phyloP scores from a whole-genome alignment of 2,329 filamentous ascomycete genomes.

The Plectosphaerella cucumerina region DNA sequence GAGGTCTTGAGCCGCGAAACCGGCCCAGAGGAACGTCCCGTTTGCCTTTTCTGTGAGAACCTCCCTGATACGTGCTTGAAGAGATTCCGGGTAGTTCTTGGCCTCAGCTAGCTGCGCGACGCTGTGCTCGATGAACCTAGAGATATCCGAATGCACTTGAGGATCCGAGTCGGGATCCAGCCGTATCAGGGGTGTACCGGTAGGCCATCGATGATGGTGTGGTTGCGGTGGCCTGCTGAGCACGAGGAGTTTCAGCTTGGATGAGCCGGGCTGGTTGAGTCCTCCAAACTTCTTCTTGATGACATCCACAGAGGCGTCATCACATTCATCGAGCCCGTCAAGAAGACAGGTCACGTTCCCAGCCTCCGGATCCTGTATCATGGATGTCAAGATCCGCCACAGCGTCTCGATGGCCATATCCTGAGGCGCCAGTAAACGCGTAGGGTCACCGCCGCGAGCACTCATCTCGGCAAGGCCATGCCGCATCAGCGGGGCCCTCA shows the following conservation, averaged over 20 bases:
- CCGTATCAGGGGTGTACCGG: constrained; percentile 2
- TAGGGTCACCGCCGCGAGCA: too few relatives aligned
- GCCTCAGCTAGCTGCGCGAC: constrained; percentile 7
- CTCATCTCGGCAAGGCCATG: too few relatives aligned
- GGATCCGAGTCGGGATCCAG: constrained; percentile 9
- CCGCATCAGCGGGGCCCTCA: background rate
- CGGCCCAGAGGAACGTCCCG: constrained; percentile 1
- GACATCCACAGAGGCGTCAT: background rate
- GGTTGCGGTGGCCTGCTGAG: background rate
- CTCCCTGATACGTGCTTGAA: background rate
- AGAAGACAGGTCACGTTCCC: constrained; percentile 12
- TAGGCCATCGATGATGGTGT: too few relatives aligned
- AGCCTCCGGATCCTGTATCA: background rate
- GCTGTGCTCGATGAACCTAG: constrained; percentile 13
- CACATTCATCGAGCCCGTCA: constrained; percentile 10
- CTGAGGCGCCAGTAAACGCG: background rate
- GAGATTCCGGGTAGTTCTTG: too few relatives aligned
- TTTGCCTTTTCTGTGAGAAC: background rate
- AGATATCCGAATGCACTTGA: constrained; percentile 15
- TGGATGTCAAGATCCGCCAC: background rate
- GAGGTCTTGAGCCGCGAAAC: background rate
- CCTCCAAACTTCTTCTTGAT: background rate
- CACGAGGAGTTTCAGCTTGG: background rate
- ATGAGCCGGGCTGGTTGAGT: background rate
- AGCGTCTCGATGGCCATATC: background rate